Percentiles rank a stretch among this genome's conserved stretches.
phyloP scores from a whole-genome alignment of 2,329 filamentous ascomycete genomes.

The Alternaria triticimaculans region DNA sequence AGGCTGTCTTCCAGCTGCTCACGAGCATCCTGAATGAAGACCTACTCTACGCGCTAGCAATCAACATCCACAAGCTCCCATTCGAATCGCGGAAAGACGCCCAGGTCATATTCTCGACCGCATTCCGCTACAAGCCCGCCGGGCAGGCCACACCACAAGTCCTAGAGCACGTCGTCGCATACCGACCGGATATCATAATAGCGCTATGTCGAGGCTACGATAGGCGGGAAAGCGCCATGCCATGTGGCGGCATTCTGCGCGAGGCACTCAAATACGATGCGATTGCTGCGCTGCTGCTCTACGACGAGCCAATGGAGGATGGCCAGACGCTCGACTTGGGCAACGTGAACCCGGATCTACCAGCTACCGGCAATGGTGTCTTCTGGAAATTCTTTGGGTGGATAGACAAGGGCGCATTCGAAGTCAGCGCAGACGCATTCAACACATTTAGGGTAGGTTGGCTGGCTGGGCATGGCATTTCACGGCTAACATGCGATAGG shows the following conservation, averaged over 20 bases:
- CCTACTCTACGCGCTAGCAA: conserved; percentile 81
- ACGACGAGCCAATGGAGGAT: conserved; percentile 80
- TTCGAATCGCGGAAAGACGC: conserved; percentile 97
- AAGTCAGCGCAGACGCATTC: conserved; percentile 96
- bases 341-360: conserved; percentile 76
- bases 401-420: conserved; percentile 96
- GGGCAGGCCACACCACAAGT: conserved; percentile 79
- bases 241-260: conserved; percentile 85
- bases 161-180: conserved; percentile 85
- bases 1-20: conserved; percentile 87
- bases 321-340: conserved; percentile 78
- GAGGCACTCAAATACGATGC: conserved; percentile 92
- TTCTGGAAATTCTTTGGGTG: conserved; percentile 98
- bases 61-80: conserved; percentile 81
- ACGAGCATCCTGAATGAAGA: conserved; percentile 87
- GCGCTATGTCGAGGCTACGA: conserved; percentile 90
- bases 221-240: conserved; percentile 87
- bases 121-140: conserved; percentile 85
- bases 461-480: background rate
- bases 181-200: conserved; percentile 84
- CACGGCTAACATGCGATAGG: conserved; percentile 60
- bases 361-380: conserved; percentile 79
- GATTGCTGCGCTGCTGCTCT: conserved; percentile 87
- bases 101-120: conserved; percentile 93
- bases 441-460: conserved; percentile 84